Evolutionary conservation across 2,329 filamentous ascomycete species (phyloP), one percentile per base, ranked within the genome.

Genomic region (Pseudocercospora pini-densiflorae): DNA sequence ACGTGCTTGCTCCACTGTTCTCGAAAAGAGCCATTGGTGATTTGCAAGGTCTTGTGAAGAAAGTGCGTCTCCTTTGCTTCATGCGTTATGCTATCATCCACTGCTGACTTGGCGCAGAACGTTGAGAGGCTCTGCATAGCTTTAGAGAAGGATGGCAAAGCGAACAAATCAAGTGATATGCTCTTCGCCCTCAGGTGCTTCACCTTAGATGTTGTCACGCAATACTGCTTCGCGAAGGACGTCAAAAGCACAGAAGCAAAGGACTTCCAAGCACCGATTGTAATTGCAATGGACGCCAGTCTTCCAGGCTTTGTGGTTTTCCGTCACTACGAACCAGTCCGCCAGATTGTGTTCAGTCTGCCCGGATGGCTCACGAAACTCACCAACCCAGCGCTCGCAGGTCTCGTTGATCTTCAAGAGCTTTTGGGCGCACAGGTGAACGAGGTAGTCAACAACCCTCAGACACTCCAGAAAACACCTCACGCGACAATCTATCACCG

Each of bases 161-260:
- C 54, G 29, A 63, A 65, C 1, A 63, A 65, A 55, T 36, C 49
- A 27, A 64, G 59, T 75, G 75, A 78, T 65, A 70, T 79, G 33
- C 73, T 76, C 60, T 75, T 75, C 51, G 79, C 72, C 2, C 74
- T 80, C 53, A 75, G 77, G 3, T 79, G 75, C 66, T 74, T 79
- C 55, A 75, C 78, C 0, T 68, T 80, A n/a, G 79, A 81, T 64
- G 77, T 76, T 14, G 79, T 81, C 19, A 77, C 76, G 16, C 75
- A 74, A 7, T 80, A 82, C 61, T 81, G 79, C 67, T 83, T 83
- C 64, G 80, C 77, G 9, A 77, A 77, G 23, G 74, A 77, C 9
- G 74, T 82, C 7, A 62, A 81, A 54, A 78, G 79, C 8, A 72
- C 82, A 51, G 76, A 79, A 16, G 75, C 73, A 2, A 76, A 79